Percentiles rank a stretch among this genome's conserved stretches.
phyloP scores from a whole-genome alignment of 2,329 filamentous ascomycete species.

The Trichoderma guizhouense region DNA sequence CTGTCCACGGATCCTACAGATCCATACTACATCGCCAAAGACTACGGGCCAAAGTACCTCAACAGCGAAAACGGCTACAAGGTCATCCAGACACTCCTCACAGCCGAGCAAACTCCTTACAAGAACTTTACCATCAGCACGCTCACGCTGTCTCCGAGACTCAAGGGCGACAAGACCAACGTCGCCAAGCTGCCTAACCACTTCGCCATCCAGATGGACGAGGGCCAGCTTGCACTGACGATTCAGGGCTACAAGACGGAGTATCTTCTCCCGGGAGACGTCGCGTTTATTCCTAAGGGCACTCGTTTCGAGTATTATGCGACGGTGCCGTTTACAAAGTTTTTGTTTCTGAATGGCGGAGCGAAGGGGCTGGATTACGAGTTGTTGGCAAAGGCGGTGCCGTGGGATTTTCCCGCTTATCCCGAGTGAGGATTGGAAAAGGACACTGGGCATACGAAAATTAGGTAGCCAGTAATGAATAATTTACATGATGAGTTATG shows the following conservation, averaged over 20 bases:
- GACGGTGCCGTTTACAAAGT: slow-evolving; percentile 26
- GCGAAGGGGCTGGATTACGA: slow-evolving; percentile 26
- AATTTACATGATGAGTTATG: neutral
- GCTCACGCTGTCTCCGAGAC: slow-evolving; percentile 21
- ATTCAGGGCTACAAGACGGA: slow-evolving; percentile 25
- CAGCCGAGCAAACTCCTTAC: slow-evolving; percentile 17
- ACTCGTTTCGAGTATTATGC: slow-evolving; percentile 25
- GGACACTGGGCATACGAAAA: neutral
- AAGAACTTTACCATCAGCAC: slow-evolving; percentile 25
- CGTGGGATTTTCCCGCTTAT: slow-evolving; percentile 25
- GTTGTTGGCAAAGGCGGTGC: slow-evolving; percentile 21
- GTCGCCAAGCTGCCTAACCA: slow-evolving; percentile 19
- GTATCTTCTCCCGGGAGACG: slow-evolving; percentile 27
- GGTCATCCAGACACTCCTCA: slow-evolving; percentile 24
- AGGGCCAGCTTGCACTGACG: slow-evolving; percentile 25
- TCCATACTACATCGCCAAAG: slow-evolving; percentile 25
- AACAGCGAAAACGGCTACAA: slow-evolving; percentile 24
- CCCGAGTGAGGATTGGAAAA: neutral
- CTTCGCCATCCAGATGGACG: slow-evolving; percentile 28
- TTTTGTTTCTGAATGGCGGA: slow-evolving; percentile 28
- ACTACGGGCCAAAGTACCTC: slow-evolving; percentile 25
- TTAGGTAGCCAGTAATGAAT: neutral
- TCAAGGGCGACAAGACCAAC: slow-evolving; percentile 18
- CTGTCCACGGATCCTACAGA: slow-evolving; percentile 10
- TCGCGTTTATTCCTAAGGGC: slow-evolving; percentile 26